phyloP scores from a whole-genome alignment of 495 filamentous ascomycete species.

The Aspergillus heteromorphus region DNA sequence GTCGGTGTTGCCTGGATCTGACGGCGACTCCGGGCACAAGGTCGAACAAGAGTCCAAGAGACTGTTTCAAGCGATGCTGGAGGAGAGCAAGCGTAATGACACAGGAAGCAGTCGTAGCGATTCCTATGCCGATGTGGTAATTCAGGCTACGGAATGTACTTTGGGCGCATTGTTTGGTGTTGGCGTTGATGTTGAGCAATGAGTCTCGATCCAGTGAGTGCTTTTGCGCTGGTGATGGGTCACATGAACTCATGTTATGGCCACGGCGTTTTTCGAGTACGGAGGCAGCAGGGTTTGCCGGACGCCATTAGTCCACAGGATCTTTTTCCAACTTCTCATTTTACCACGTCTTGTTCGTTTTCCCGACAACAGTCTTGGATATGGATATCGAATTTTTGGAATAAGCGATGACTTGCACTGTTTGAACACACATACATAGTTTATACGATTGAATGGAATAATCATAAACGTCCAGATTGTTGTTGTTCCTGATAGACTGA shows the following conservation, averaged over 20 bases:
- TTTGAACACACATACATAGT: no score
- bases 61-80: slow-evolving; percentile 35
- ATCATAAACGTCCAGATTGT: no score
- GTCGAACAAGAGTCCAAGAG: slow-evolving; percentile 35
- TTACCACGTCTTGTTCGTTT: not conserved
- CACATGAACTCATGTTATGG: not conserved
- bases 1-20: slow-evolving; percentile 13
- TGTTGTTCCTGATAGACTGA: no score
- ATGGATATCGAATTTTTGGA: no score
- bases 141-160: slow-evolving; percentile 32
- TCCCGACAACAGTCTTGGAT: no score
- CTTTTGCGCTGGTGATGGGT: not conserved
- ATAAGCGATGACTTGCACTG: no score
- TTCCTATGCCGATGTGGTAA: slow-evolving; percentile 23
- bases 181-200: not conserved
- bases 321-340: not conserved
- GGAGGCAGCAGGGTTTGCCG: not conserved
- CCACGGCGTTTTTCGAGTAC: not conserved
- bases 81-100: slow-evolving; percentile 14
- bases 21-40: slow-evolving; percentile 18
- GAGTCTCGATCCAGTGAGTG: not conserved
- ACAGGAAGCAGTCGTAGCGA: slow-evolving; percentile 10
- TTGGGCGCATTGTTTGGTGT: slow-evolving; percentile 28
- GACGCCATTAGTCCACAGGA: not conserved
- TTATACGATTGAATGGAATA: no score